These are phyloP conservation scores for Chaetomiaceae sp. DNA, from an alignment of 2,329 filamentous ascomycete species.

Conservation along the genomic window DNA sequence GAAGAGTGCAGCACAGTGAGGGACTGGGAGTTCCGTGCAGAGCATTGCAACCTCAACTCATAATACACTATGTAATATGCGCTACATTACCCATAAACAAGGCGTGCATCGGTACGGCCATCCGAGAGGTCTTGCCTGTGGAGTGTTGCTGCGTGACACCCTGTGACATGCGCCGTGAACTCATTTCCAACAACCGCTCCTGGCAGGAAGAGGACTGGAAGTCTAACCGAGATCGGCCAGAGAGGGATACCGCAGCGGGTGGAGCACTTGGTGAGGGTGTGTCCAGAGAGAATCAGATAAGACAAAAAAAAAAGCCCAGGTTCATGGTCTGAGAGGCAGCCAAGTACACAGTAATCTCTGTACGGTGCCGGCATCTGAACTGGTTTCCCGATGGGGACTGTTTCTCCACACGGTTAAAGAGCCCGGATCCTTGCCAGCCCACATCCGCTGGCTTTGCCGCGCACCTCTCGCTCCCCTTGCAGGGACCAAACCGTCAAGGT, in stretches of 20 bases:
- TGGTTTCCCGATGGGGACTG: neutral
- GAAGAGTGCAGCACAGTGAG: neutral
- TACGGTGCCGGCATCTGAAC: neutral
- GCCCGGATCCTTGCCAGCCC: neutral
- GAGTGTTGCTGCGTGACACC: neutral
- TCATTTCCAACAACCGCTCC: too few species aligned
- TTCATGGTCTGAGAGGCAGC: too few species aligned
- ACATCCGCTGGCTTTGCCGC: too few species aligned
- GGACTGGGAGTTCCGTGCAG: too few species aligned
- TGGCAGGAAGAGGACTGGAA: neutral
- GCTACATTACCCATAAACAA: neutral
- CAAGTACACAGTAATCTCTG: slow-evolving; percentile 4
- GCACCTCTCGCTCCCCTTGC: neutral
- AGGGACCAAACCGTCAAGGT: slow-evolving; percentile 13
- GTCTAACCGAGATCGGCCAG: slow-evolving; percentile 2
- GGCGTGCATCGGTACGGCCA: too few species aligned
- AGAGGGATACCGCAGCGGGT: neutral
- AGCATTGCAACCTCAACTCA: neutral
- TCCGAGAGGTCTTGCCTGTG: too few species aligned
- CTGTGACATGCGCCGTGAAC: too few species aligned
- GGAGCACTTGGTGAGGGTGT: neutral
- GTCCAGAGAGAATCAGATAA: too few species aligned
- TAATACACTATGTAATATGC: neutral
- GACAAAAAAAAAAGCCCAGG: too few species aligned
- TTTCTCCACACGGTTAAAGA: neutral